phyloP scores from a whole-genome alignment of 2,329 filamentous ascomycete species.

The Diplodia sapinea region DNA sequence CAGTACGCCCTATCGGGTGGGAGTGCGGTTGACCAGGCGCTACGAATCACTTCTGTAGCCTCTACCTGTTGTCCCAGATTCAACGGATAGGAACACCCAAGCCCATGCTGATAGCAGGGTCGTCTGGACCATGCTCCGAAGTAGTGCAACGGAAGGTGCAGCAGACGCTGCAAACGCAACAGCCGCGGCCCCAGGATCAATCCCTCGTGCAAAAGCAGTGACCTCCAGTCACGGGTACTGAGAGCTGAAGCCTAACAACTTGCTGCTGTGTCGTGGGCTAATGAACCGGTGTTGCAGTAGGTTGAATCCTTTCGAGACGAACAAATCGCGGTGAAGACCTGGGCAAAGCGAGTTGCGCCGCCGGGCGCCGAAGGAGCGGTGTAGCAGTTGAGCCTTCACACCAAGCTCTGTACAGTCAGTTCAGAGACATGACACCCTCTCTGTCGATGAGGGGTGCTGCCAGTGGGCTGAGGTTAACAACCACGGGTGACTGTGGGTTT shows the following conservation, averaged over 20 bases:
- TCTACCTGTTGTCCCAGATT: neutral
- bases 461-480: neutral
- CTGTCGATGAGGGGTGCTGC: neutral
- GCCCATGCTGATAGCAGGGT: neutral
- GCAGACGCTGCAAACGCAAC: slow-evolving; percentile 12
- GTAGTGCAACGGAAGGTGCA: slow-evolving; percentile 10
- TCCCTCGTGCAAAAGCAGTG: neutral
- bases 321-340: slow-evolving; percentile 7
- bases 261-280: neutral
- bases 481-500: neutral
- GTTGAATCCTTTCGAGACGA: neutral
- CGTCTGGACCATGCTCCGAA: neutral
- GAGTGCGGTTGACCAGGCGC: neutral
- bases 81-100: too few relatives aligned
- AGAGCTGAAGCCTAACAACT: neutral
- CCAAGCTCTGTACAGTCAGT: neutral
- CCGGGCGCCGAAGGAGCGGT: slow-evolving; percentile 15
- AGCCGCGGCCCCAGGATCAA: slow-evolving; percentile 1
- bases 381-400: slow-evolving; percentile 13
- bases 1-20: neutral
- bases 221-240: neutral
- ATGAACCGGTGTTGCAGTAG: slow-evolving; percentile 1
- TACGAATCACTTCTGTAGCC: neutral
- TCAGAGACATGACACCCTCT: slow-evolving; percentile 19
- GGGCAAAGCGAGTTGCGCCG: neutral